Evolutionary conservation across 352 stramenopile genomes (phyloP).

Genomic region (Pelagophyceae sp.): DNA sequence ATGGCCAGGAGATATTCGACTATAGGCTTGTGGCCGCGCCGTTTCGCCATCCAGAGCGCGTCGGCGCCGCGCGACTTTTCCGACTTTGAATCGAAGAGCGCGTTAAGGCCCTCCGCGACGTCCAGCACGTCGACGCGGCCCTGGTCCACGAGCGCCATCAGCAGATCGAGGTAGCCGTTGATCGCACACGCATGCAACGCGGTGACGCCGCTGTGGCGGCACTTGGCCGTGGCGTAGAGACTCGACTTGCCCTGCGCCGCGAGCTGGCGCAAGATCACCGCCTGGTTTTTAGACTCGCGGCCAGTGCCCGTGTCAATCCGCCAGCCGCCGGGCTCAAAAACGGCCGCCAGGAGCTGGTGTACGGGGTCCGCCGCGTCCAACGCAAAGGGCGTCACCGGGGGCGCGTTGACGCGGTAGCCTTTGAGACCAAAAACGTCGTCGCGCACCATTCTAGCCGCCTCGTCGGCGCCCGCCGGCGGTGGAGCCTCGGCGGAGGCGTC

Average conservation of each 20-base stretch:
- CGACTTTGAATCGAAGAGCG: not conserved
- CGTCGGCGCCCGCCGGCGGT: no score
- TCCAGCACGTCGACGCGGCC: constrained; percentile 20
- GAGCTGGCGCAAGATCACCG: not conserved
- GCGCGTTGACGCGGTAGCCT: constrained; percentile 2
- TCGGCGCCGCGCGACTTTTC: constrained; percentile 16
- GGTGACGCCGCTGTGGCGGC: not conserved
- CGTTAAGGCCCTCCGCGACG: not conserved
- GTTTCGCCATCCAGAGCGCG: constrained; percentile 19
- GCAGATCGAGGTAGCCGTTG: constrained; percentile 23
- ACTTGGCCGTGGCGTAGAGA: not conserved
- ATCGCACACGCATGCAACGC: constrained; percentile 22
- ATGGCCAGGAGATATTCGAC: constrained; percentile 23
- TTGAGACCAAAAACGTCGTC: constrained; percentile 1
- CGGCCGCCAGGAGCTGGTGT: not conserved
- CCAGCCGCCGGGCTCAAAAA: not conserved
- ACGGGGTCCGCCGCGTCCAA: not conserved
- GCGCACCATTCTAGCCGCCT: no score
- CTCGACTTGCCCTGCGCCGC: not conserved
- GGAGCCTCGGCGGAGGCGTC: no score
- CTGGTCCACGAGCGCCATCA: constrained; percentile 18
- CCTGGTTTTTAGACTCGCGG: not conserved
- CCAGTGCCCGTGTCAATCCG: not conserved
- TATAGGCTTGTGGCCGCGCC: constrained; percentile 24
- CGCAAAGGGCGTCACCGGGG: constrained; percentile 2